A percentile compares a stretch with the other conserved stretches of the same genome.
These are phyloP conservation scores for Podospora pseudopauciseta DNA, from an alignment of 495 filamentous ascomycete species.

Conservation along the genomic window DNA sequence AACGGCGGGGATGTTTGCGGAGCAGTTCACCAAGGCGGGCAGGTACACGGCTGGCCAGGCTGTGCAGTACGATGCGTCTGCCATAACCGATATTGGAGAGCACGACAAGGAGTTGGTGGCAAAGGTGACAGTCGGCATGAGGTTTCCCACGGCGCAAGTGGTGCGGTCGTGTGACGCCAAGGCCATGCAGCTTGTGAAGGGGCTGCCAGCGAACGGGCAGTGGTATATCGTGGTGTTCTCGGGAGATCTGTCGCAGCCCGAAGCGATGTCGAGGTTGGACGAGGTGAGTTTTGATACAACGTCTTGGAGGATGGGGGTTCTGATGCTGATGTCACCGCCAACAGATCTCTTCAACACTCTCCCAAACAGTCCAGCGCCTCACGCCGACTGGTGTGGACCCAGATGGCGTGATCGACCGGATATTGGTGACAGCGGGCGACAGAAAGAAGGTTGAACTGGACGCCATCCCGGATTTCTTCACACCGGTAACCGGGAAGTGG, in stretches of 20 bases:
- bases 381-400: conserved; percentile 44
- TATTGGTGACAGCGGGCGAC: conserved; percentile 53
- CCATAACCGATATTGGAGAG: conserved; percentile 39
- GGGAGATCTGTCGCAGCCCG: conserved; percentile 42
- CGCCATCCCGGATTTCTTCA: conserved; percentile 57
- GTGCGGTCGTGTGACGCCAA: conserved; percentile 56
- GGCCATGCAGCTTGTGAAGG: conserved; percentile 51
- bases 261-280: conserved; percentile 35
- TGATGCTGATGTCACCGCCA: background rate
- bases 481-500: conserved; percentile 56
- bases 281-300: conserved; percentile 32
- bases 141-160: conserved; percentile 55
- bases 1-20: conserved; percentile 47
- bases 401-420: conserved; percentile 59
- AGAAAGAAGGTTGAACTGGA: conserved; percentile 56
- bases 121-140: conserved; percentile 52
- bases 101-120: conserved; percentile 34
- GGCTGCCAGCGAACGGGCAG: conserved; percentile 50
- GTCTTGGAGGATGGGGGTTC: background rate
- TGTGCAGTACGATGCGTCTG: conserved; percentile 52
- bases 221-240: conserved; percentile 62
- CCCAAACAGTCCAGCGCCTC: conserved; percentile 41
- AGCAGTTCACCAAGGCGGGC: conserved; percentile 57
- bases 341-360: conserved; percentile 29
- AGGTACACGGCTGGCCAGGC: conserved; percentile 64